Evolutionary conservation across 352 stramenopile genomes (phyloP), one percentile per base, ranked within the genome.

Genomic region (Elongisporangium prolatum): DNA sequence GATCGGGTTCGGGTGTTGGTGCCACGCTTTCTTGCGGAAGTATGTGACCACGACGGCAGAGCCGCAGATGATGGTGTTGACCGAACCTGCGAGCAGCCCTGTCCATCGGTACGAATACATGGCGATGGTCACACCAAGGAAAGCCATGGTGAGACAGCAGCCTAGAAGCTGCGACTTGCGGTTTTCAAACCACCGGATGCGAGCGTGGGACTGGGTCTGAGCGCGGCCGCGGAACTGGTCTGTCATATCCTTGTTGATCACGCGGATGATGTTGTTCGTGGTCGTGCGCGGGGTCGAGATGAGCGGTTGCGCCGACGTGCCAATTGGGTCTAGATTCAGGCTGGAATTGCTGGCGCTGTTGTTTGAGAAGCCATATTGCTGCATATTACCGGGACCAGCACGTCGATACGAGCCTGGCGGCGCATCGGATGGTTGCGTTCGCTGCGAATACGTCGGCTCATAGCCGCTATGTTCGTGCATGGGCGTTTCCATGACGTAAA

Each of bases 241-340:
- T 40, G 84, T 91, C 82, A 95, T 91, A 60, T 95, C 86, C 67
- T 95, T 95, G 72, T 95, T 89, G 63, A 95, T 95, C 16, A 95
- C 86, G 49, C 86, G 86, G 51, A 95, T 91, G 60, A 91, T 81
- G 59, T 88, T 91, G 65, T 90, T 84, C 52, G 83, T 71, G 56
- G 67, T 73, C 9, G 65, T 72, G 18, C 75, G 71, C 52, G 73
- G 82, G 10, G 80, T 86, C 38, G 75, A 80, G 24, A 88, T 84
- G 21, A 84, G 68, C 48, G 80, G 80, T 58, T 89, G 80, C 61
- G 80, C 68, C 17, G 78, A 78, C 9, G 77, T 67, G 55, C 75
- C 89, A 53, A 63, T 70, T 11, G 65, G 54, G 17, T 61, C 51
- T 22, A 44, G 9, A 48, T 62, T 55, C 59, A 68, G 56, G 22